These are phyloP conservation scores for Podospora anserina DNA, from an alignment of 495 filamentous ascomycete species.

Conservation along the genomic window DNA sequence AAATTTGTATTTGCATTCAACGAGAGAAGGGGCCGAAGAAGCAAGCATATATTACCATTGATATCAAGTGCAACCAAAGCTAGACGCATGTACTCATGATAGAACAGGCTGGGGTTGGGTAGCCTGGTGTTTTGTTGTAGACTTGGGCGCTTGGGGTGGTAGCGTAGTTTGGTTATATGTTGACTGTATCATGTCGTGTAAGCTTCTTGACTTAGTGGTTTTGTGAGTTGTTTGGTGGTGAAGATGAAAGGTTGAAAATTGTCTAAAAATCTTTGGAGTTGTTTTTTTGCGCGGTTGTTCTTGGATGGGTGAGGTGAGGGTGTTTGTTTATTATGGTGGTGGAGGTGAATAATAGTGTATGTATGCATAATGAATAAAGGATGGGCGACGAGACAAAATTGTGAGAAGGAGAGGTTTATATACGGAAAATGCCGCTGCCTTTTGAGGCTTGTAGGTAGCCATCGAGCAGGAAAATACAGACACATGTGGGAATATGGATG, in stretches of 20 bases:
- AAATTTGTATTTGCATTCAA: background rate
- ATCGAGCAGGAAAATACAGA: too few species aligned
- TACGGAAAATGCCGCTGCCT: too few species aligned
- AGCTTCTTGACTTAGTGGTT: background rate
- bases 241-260: background rate
- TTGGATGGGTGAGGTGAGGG: too few species aligned
- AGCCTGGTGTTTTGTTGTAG: background rate
- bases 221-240: background rate
- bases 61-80: background rate
- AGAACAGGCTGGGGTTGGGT: background rate
- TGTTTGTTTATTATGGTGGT: too few species aligned
- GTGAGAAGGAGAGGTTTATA: too few species aligned
- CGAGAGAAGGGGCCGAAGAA: background rate
- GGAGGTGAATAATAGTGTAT: too few species aligned
- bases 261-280: too few species aligned
- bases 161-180: background rate
- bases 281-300: too few species aligned
- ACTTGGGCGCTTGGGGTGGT: background rate
- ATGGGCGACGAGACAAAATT: too few species aligned
- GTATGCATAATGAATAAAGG: too few species aligned
- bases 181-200: background rate
- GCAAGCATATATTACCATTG: background rate
- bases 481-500: too few species aligned
- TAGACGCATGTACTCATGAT: background rate
- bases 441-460: too few species aligned